Percentiles rank a stretch among this genome's conserved stretches.
Evolutionary conservation across 75 land plant genomes (phyloP).

Genomic region (Adiantum capillusveneris): DNA sequence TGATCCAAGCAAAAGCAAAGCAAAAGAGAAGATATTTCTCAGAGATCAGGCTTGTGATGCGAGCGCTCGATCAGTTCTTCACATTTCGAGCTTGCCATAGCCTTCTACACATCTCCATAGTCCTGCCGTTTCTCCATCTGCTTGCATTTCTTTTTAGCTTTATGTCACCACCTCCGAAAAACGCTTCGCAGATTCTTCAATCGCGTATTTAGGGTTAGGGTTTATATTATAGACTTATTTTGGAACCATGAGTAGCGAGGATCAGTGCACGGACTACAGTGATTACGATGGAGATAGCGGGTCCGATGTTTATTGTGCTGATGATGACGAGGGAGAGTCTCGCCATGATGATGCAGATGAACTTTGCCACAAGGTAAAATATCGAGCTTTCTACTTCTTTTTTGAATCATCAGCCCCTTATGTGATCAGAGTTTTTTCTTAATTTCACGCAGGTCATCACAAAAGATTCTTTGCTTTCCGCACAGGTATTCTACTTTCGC

Average conservation of each 20-base stretch:
- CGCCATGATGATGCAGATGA: conserved; percentile 19
- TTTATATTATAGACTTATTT: no score
- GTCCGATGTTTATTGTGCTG: conserved; percentile 18
- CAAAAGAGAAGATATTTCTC: no score
- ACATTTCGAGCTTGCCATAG: no score
- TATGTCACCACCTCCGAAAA: no score
- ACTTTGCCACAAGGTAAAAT: conserved; percentile 17
- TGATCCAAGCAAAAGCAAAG: no score
- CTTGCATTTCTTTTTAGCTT: no score
- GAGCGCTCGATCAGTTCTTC: no score
- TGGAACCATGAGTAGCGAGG: conserved; percentile 26
- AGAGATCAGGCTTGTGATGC: no score
- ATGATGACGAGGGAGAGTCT: conserved; percentile 19
- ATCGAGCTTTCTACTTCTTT: background rate
- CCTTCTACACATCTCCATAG: no score
- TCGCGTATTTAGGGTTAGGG: no score
- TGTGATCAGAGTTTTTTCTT: background rate
- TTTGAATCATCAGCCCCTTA: background rate
- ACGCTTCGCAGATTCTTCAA: no score
- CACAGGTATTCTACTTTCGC: conserved; percentile 51
- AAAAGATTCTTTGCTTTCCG: conserved; percentile 70
- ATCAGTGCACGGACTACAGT: conserved; percentile 6
- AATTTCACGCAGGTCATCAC: conserved; percentile 60
- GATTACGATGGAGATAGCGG: conserved; percentile 8
- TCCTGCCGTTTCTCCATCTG: no score